Conservation (phyloP, 257 asterid genomes). For the Solanum clarkiae region DNA sequence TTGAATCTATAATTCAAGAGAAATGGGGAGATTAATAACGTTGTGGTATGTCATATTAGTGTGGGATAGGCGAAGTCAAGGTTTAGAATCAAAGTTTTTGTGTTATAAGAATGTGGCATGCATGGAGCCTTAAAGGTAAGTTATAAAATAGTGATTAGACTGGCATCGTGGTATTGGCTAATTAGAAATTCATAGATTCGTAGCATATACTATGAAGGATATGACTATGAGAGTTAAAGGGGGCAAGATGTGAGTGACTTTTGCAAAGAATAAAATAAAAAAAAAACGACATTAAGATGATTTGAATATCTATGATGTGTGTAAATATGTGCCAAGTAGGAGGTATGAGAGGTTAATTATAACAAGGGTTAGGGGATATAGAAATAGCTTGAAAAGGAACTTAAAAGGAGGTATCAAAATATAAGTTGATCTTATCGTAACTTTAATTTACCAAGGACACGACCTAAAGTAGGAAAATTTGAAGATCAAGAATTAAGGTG, state of each 20-base stretch:
- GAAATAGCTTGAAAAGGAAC: background rate
- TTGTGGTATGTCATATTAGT: background rate
- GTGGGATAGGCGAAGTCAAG: no score
- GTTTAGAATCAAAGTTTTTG: background rate
- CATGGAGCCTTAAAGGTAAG: background rate
- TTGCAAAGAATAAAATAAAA: rapidly evolving
- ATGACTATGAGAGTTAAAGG: background rate
- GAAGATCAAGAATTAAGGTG: background rate
- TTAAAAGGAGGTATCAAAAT: no score
- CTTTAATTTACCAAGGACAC: background rate
- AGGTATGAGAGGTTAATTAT: background rate
- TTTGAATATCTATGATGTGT: background rate
- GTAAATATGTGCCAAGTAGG: rapidly evolving
- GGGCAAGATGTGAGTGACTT: background rate
- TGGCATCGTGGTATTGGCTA: background rate
- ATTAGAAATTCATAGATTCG: background rate
- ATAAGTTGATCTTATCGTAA: no score
- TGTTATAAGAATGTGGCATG: background rate
- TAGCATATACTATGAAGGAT: background rate
- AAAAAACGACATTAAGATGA: background rate
- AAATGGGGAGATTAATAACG: background rate
- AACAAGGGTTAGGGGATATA: background rate
- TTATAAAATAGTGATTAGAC: background rate
- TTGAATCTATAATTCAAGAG: background rate
- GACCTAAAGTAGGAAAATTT: background rate